Evolutionary conservation across 2,329 filamentous ascomycete species (phyloP), one percentile per base, ranked within the genome.

Genomic region (Verticillium klebahnii): DNA sequence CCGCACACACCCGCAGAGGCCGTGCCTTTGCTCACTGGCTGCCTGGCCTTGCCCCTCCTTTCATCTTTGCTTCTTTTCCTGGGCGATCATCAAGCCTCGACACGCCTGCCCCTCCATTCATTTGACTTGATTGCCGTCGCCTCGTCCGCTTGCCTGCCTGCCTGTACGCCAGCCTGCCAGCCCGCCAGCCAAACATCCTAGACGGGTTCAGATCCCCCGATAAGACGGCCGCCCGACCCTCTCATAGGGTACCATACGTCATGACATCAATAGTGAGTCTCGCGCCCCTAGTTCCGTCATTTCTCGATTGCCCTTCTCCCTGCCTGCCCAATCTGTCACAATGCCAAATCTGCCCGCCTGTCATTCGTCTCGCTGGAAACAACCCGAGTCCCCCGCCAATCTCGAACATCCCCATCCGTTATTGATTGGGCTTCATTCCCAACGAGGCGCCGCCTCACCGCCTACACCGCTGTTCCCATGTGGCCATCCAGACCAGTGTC

Each of bases 221-320:
- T 50, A 50, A 50, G 45, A 50, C 45, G 25, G 45, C 45, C 12
- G 45, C 45, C 23, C 11, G 15, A 14, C 45, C 45, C n/a, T 25
- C 9, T 6, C 17, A 29, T 6, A 29, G 29, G 29, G 29, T 31
- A 12, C 25, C 58, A 64, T 64, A 66, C 60, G 65, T 67, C 69
- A 73, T 73, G 71, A 71, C 71, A 68, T 72, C 70, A 63, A 73
- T 73, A 64, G 71, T 73, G 62, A 71, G 71, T 71, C 61, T 58
- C 29, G 58, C 57, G 11, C 12, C 5, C 34, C 56, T n/a, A 29
- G 29, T 6, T 62, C 52, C 54, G 23, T 56, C 54, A 61, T 60
- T 29, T 39, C 57, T 39, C 57, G 32, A 25, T 56, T 19, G 40
- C n/a, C 52, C 52, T 37, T 34, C 61, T 50, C 54, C 54, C 31